Evolutionary conservation across 768 basidiomycete species (phyloP), one percentile per base, ranked within the genome.

Genomic region (Pulveroboletus sp.): DNA sequence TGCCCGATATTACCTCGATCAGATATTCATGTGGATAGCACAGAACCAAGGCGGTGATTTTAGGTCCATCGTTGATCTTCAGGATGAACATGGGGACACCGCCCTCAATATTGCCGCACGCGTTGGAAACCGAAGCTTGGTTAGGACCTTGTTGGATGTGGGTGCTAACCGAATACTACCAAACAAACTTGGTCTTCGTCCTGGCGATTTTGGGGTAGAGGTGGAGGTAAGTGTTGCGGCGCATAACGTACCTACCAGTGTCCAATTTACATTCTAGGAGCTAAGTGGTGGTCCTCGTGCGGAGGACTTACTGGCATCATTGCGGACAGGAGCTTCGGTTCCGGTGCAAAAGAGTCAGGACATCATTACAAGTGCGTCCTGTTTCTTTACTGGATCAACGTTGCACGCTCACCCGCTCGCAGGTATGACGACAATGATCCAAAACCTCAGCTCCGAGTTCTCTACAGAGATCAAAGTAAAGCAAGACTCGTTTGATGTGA

Each of bases 41-140:
- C 79, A 86, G 49, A 73, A 84, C 52, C 82, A 92, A 58, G 79
- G 76, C 8, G 87, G 84, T 2, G 83, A 86, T 57, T 93, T 91
- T 63, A 76, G 77, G 58, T 83, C 81, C 5, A 69, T 97, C 44
- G 84, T 98, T 10, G 92, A 98, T 67, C 72, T 95, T 37, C 90
- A 92, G 68, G 96, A 99, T 62, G 83, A 89, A 57, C 86, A 97
- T 65, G 96, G 95, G 0, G 96, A 99, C 64, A 97, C 95, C 0
- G 92, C 92, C 7, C 68, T 99, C 60, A 96, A 96, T 70, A 89
- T 98, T 59, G 92, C 95, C 13, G 94, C 95, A 1, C 72, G 95
- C 49, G 87, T 98, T 1, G 96, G 96, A 2, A 96, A 93, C 66
- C 76, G 87, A 54, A 84, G 86, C 53, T 66, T 98, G 51, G 93